Base-by-base conservation (phyloP, 192 early-diverging fungal genomes). In the Lobosporangium transversale region DNA sequence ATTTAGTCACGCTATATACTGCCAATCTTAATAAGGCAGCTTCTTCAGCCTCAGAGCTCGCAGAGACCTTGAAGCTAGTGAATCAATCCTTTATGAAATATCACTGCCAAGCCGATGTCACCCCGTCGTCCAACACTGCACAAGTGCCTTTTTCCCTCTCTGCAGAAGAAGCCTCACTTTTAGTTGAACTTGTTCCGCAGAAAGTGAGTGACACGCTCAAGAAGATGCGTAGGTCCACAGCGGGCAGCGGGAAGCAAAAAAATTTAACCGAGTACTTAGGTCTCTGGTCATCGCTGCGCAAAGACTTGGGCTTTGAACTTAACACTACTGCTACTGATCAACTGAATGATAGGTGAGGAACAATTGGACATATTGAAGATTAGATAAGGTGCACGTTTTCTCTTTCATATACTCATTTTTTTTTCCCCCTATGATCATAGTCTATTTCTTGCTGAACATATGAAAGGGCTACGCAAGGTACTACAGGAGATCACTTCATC, bases 181-280 rank as follows among this genome's bases (percentile, higher is more conserved):
- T 67, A 18, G 21, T 62, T 0, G 35, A 55, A 20, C n/a, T 62
- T 29, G 27, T 48, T 2, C 43, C 63, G 17, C 52, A 53, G 33
- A 53, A 56, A 27, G 35, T 18, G 1, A 24, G 20, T 2, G 53
- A 62, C 6, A 14, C 45, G 1, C 15, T 76, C 11, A 44, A 62
- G 33, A 76, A 62, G 53, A 7, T 76, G 31, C 58, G 64, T 14
- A 76, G 67, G 42, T 40, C 57, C 29, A 61, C 64, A 27, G 45
- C 58, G 18, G 73, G 73, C 4, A 62, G 59, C 29, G 58, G 73
- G 15, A 76, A 76, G 20, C 53, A 76, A 53, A 76, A 76, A 56
- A 76, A 43, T 35, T 17, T 76, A 24, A 15, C 36, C 23, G 73
- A 76, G 37, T 76, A 62, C 24, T 4, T 62, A 36, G 40, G 48